Percentiles rank a stretch among this genome's conserved stretches.
Evolutionary conservation across 805 yeast species (phyloP).

Genomic region (Grigorovia transvaalensis): DNA sequence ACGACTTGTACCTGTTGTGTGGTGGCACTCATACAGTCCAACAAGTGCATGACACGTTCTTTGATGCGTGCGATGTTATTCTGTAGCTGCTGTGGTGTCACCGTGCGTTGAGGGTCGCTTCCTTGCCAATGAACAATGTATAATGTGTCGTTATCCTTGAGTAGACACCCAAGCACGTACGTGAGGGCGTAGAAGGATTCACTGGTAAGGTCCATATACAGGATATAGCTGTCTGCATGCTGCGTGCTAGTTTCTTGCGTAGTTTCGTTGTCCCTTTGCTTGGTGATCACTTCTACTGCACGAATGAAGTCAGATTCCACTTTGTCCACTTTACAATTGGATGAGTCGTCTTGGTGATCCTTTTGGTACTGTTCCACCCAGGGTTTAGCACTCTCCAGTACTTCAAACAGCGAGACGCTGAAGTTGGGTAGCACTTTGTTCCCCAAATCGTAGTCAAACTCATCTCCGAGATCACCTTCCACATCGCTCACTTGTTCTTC

Average conservation of each 20-base stretch:
- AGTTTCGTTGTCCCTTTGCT: background rate
- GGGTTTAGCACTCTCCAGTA: conserved; percentile 24
- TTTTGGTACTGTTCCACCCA: conserved; percentile 27
- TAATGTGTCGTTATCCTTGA: conserved; percentile 72
- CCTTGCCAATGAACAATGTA: conserved; percentile 43
- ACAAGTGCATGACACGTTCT: conserved; percentile 16
- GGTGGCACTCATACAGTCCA: conserved; percentile 22
- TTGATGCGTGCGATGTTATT: conserved; percentile 12
- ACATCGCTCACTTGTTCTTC: conserved; percentile 32
- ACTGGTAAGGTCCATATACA: conserved; percentile 74
- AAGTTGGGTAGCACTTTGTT: conserved; percentile 27
- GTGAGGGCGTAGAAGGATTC: conserved; percentile 78
- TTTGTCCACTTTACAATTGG: conserved; percentile 5
- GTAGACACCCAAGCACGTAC: conserved; percentile 78
- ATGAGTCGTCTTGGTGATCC: conserved; percentile 24
- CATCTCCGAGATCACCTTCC: conserved; percentile 27
- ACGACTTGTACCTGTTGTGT: conserved; percentile 24
- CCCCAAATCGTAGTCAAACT: conserved; percentile 26
- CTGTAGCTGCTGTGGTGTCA: conserved; percentile 5
- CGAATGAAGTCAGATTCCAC: conserved; percentile 22
- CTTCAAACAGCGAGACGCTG: conserved; percentile 18
- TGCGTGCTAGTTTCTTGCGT: background rate
- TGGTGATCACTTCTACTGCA: conserved; percentile 15
- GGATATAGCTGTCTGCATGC: conserved; percentile 35
- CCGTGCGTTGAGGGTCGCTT: conserved; percentile 2